Evolutionary conservation across 2,329 filamentous ascomycete species (phyloP).

Genomic region (Cytospora schulzeri): DNA sequence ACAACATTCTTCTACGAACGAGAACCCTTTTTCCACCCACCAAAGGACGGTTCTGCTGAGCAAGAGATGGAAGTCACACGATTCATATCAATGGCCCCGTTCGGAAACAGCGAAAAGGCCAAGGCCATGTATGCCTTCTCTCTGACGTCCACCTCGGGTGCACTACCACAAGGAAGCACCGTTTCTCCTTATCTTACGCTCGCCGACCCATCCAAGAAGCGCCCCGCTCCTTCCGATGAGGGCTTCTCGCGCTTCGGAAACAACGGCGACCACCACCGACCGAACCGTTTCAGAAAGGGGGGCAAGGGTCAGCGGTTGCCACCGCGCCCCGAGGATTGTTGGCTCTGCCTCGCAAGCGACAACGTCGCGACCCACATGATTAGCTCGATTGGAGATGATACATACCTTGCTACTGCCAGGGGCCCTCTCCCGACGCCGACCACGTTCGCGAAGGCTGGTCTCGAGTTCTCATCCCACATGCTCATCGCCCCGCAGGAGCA

Average conservation of each 20-base stretch:
- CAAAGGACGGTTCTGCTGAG: conserved; percentile 36
- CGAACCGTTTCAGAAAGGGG: conserved; percentile 48
- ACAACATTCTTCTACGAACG: conserved; percentile 77
- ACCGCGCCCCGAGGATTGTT: conserved; percentile 78
- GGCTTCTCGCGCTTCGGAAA: conserved; percentile 58
- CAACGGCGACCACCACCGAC: conserved; percentile 39
- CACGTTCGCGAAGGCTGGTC: conserved; percentile 65
- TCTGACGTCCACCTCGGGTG: conserved; percentile 62
- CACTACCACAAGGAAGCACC: conserved; percentile 72
- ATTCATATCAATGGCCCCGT: conserved; percentile 86
- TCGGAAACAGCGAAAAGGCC: conserved; percentile 73
- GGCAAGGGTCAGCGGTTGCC: conserved; percentile 50
- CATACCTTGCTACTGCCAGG: conserved; percentile 89
- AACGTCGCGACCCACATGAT: conserved; percentile 85
- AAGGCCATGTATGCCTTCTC: conserved; percentile 81
- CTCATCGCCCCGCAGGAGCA: conserved; percentile 90
- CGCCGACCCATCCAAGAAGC: conserved; percentile 54
- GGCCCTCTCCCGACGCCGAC: conserved; percentile 75
- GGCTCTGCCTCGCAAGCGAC: conserved; percentile 92
- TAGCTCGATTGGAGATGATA: conserved; percentile 82
- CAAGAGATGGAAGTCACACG: conserved; percentile 66
- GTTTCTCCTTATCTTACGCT: conserved; percentile 67
- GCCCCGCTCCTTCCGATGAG: conserved; percentile 47
- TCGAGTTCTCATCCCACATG: conserved; percentile 81
- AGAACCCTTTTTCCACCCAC: conserved; percentile 83